Evolutionary conservation across 495 filamentous ascomycete species (phyloP).

Genomic region (Aspergillus campestris): DNA sequence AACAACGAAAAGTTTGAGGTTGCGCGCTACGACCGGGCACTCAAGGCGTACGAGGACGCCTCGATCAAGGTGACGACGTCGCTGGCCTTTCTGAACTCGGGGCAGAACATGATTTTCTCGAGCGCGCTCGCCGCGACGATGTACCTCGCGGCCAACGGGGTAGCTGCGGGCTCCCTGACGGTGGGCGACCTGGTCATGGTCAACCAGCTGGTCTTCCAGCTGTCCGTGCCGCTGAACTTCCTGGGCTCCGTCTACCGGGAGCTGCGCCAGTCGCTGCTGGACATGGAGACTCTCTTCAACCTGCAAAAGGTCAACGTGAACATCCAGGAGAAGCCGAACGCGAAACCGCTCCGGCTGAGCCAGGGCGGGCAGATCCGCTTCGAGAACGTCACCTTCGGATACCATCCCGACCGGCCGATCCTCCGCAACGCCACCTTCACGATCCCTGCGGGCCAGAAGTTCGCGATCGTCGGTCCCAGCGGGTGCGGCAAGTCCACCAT

Average conservation of each 20-base stretch:
- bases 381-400: conserved; percentile 92
- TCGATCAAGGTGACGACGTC: conserved; percentile 96
- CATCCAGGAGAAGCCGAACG: conserved; percentile 65
- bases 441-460: conserved; percentile 91
- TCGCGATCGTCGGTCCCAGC: conserved; percentile 89
- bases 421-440: conserved; percentile 75
- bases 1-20: conserved; percentile 97
- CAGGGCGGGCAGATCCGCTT: conserved; percentile 85
- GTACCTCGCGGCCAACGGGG: conserved; percentile 86
- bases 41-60: conserved; percentile 80
- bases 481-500: conserved; percentile 96
- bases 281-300: conserved; percentile 99
- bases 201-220: conserved; percentile 97
- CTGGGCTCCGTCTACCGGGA: conserved; percentile 93
- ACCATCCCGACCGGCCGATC: conserved; percentile 80
- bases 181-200: conserved; percentile 98
- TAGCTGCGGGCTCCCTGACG: conserved; percentile 69
- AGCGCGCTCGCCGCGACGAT: conserved; percentile 95
- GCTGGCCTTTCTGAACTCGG: conserved; percentile 85
- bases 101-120: conserved; percentile 98
- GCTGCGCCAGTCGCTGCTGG: conserved; percentile 83
- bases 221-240: conserved; percentile 94
- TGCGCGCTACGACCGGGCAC: conserved; percentile 77
- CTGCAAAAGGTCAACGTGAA: conserved; percentile 95
- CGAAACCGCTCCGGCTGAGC: conserved; percentile 59